Evolutionary conservation across 495 filamentous ascomycete genomes (phyloP).

Genomic region (Neurospora terricola): DNA sequence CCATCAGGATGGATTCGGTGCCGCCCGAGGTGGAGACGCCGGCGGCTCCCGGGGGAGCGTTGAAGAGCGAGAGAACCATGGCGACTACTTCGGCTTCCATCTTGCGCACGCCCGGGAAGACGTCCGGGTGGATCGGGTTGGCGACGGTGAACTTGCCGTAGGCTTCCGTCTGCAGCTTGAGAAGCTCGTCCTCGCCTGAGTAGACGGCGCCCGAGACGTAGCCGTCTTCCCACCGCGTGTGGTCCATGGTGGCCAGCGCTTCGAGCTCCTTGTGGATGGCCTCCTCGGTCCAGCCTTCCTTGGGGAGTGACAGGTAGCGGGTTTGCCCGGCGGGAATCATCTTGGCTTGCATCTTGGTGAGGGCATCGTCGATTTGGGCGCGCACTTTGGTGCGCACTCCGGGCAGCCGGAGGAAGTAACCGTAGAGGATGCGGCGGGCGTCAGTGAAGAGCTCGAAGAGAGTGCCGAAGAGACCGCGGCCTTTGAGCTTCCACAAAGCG

Average conservation of each 20-base stretch:
- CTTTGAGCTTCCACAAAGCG: constrained; percentile 70
- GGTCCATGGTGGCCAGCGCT: constrained; percentile 73
- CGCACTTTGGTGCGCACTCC: constrained; percentile 75
- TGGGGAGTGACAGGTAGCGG: constrained; percentile 67
- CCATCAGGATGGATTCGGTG: constrained; percentile 95
- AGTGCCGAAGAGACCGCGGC: constrained; percentile 78
- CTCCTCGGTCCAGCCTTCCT: constrained; percentile 75
- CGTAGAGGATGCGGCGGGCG: constrained; percentile 63
- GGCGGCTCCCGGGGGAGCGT: constrained; percentile 72
- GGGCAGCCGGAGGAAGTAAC: constrained; percentile 74
- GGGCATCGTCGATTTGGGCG: constrained; percentile 65
- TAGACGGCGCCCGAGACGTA: constrained; percentile 93
- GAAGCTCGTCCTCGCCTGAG: constrained; percentile 77
- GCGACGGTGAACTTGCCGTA: constrained; percentile 87
- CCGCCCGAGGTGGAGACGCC: constrained; percentile 90
- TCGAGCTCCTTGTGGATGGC: constrained; percentile 71
- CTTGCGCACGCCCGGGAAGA: constrained; percentile 95
- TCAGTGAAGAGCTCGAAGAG: constrained; percentile 60
- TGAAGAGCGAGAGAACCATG: constrained; percentile 89
- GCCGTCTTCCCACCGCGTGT: constrained; percentile 94
- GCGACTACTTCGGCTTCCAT: constrained; percentile 98
- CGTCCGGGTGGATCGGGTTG: constrained; percentile 99
- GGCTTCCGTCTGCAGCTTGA: constrained; percentile 81
- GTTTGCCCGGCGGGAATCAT: constrained; percentile 66
- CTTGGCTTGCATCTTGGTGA: constrained; percentile 69